Conservation (phyloP, 768 basidiomycete species). For the Coprinellus aureogranulatus region DNA sequence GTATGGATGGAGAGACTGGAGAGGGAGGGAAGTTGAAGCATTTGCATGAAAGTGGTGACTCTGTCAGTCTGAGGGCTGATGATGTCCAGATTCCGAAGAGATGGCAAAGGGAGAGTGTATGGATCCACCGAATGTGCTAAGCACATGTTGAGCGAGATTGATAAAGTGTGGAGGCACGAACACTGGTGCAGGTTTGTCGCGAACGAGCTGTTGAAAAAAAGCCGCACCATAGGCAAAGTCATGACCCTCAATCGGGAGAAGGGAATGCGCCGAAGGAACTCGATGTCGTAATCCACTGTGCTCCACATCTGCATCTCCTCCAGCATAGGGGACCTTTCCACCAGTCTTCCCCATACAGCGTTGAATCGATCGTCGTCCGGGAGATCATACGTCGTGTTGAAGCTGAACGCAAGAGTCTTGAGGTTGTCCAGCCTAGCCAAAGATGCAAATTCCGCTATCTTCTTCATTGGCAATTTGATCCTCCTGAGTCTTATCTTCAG, state of each 20-base stretch:
- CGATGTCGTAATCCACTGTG: neutral
- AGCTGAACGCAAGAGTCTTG: slow-evolving; percentile 1
- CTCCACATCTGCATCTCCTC: neutral
- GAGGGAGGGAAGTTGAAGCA: neutral
- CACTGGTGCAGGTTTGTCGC: neutral
- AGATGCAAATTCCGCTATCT: neutral
- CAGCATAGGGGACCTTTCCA: neutral
- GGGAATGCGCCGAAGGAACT: neutral
- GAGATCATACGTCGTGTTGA: neutral
- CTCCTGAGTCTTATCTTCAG: neutral
- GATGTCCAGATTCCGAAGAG: neutral
- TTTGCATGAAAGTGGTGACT: neutral
- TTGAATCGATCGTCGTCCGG: neutral
- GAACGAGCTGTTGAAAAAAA: neutral
- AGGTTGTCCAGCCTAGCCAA: neutral
- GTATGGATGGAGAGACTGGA: neutral
- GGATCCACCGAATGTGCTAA: neutral
- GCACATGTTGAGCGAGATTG: neutral
- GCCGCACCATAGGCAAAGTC: neutral
- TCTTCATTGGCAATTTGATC: neutral
- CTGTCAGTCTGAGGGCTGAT: neutral
- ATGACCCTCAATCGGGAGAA: neutral
- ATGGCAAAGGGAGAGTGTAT: neutral
- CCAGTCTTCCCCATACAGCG: neutral
- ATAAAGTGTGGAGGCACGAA: neutral